Evolutionary conservation across 495 filamentous ascomycete species (phyloP), one percentile per base, ranked within the genome.

Genomic region (Penicillium steckii): DNA sequence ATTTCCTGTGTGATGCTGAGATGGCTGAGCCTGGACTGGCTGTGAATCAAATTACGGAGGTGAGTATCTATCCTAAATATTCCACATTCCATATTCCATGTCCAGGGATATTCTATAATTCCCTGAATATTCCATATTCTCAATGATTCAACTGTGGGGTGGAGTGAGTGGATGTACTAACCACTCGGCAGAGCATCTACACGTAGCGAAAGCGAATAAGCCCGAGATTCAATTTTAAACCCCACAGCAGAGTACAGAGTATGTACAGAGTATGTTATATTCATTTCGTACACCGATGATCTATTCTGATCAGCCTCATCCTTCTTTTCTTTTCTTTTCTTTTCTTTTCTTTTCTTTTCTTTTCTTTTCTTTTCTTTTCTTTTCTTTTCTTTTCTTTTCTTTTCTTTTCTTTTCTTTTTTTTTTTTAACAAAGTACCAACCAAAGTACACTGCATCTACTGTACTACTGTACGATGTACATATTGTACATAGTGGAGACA

Each of bases 11-110:
- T 53, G 87, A 96, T 57, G 92, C 86, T 0, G 78, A 86, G 57
- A 94, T 97, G 93, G 93, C 91, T 0, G 94, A 97, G 74, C 86
- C 80, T 61, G 94, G 93, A 0, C 59, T 91, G 72, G 77, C 84
- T 62, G 77, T 91, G 52, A 91, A 91, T 68, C 68, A 76, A 15
- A 83, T 78, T 57, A 91, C 88, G 0, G 87, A 90, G 75, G 74
- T 76, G 56, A 66, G 71, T 60, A 41, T 19, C 33, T 15, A 17
- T 2, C 33, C 33, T 15, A 27, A 27, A 27, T 10, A 27, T 27
- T 27, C n/a, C n/a, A n/a, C n/a, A n/a, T n/a, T n/a, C n/a, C n/a
- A n/a, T n/a, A n/a, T n/a, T n/a, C n/a, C 27, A 29, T 29, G 27
- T 12, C 27, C 27, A 29, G 8, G n/a, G n/a, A n/a, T n/a, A n/a